Conservation (phyloP, 768 basidiomycete genomes). For the Porpolomopsis calyptriformis region DNA sequence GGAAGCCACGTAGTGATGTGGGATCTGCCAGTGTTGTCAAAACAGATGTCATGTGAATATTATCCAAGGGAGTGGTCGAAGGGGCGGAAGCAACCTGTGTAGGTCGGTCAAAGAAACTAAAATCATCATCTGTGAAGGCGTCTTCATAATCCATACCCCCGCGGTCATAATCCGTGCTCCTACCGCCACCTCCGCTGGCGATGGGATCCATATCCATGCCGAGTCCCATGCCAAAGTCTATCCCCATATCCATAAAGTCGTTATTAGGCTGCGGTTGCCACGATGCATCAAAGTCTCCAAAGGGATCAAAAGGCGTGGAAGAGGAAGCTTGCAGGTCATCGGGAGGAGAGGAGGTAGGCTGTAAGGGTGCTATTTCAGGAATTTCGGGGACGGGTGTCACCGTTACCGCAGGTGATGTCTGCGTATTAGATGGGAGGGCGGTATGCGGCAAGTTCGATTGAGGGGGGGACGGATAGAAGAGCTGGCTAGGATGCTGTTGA, state of each 20-base stretch:
- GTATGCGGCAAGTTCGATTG: constrained; percentile 29
- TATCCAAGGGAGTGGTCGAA: constrained; percentile 5
- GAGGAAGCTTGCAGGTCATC: constrained; percentile 12
- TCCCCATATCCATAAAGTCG: constrained; percentile 28
- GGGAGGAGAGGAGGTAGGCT: constrained; percentile 6
- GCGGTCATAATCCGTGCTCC: constrained; percentile 18
- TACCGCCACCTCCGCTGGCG: constrained; percentile 20
- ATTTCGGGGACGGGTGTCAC: constrained; percentile 2
- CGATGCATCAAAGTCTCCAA: constrained; percentile 29
- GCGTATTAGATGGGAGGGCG: constrained; percentile 9
- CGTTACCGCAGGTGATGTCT: constrained; percentile 13
- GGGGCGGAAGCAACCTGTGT: constrained; percentile 14
- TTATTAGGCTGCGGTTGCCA: constrained; percentile 37
- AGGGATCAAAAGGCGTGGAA: constrained; percentile 31
- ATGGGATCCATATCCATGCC: constrained; percentile 23
- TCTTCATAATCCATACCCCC: constrained; percentile 42
- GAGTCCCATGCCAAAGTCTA: constrained; percentile 24
- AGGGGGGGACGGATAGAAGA: constrained; percentile 53
- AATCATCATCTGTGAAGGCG: constrained; percentile 78
- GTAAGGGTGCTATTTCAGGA: constrained; percentile 5
- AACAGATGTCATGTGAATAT: constrained; percentile 10
- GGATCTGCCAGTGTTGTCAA: constrained; percentile 25
- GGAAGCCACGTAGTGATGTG: constrained; percentile 22
- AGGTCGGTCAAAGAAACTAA: constrained; percentile 74
- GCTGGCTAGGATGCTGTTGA: constrained; percentile 15